These are phyloP conservation scores for Talinum fruticosum DNA, from an alignment of 148 eudicot genomes.

Conservation along the genomic window DNA sequence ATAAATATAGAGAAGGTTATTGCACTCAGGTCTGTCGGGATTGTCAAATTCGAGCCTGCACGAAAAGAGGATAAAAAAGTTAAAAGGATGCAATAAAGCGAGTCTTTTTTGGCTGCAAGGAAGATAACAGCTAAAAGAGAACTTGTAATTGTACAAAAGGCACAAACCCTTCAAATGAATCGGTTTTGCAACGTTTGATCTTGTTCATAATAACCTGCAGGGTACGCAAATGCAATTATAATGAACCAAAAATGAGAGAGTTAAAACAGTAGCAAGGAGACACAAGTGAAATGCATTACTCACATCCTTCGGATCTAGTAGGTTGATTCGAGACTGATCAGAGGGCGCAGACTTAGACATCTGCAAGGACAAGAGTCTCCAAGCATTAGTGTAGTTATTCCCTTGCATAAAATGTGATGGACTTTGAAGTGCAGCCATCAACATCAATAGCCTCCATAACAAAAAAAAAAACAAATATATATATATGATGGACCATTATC, in stretches of 20 bases:
- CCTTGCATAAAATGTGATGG: conserved; percentile 1
- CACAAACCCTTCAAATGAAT: conserved; percentile 72
- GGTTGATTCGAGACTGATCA: conserved; percentile 87
- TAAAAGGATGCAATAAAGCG: neutral
- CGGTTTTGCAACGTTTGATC: conserved; percentile 98
- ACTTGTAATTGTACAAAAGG: conserved; percentile 1
- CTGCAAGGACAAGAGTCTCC: conserved; percentile 39
- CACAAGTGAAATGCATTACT: conserved; percentile 31
- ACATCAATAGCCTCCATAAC: neutral
- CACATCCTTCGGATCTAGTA: conserved; percentile 92
- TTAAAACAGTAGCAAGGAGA: neutral
- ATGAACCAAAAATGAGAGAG: neutral
- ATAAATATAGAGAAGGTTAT: conserved; percentile 85
- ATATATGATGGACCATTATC: too few species aligned
- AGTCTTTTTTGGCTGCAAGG: neutral
- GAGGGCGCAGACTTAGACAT: conserved; percentile 98
- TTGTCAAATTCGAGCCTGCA: conserved; percentile 75
- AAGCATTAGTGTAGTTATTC: conserved; percentile 9
- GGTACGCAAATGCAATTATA: conserved; percentile 18
- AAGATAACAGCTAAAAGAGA: neutral
- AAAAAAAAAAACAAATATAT: too few species aligned
- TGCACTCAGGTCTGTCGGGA: conserved; percentile 93
- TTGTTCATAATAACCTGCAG: conserved; percentile 82
- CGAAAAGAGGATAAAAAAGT: conserved; percentile 13
- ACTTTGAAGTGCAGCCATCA: conserved; percentile 2